Evolutionary conservation across 176 grass and related monocot species (phyloP), one percentile per base, ranked within the genome.

Genomic region (Bonia amplexicaulis): DNA sequence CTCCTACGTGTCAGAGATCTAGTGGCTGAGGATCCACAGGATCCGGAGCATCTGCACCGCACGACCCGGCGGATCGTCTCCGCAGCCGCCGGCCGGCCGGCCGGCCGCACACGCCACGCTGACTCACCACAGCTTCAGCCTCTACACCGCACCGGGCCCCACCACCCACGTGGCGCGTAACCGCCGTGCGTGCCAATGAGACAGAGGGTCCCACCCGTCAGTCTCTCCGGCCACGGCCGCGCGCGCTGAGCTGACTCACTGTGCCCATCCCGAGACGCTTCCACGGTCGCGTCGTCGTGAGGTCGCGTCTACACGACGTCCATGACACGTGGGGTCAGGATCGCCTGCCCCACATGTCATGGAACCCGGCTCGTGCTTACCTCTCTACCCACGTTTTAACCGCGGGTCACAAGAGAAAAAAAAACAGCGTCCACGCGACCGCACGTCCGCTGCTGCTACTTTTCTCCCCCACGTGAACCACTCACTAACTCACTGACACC

Each of bases 301-400:
- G 2, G 2, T 22, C 0, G 2, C 69, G 11, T 72, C 6, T 8
- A 49, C 55, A 1, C 19, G 0, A 2, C 3, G 27, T 42, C 29
- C 0, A 51, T 74, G 81, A 37, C 5, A 17, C 3, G 66, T 78
- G 80, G 80, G 87, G 65, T 40, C 66, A 0, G 0, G 0, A 0
- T 0, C 0, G 0, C 0, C 7, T 1, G 0, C 0, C 74, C 75
- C 81, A 80, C 75, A 47, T 59, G 81, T 37, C 81, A 89, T 15
- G 0, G 29, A 40, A 13, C 0, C 12, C 3, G 0, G 23, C 2
- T 0, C 27, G 74, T 17, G 31, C 7, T 4, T 17, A 2, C 1
- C 6, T 14, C 9, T 35, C 27, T 14, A 1, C 20, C 6, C 63
- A 82, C 79, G 86, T 76, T 68, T 82, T 69, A 42, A 48, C 71